phyloP scores from a whole-genome alignment of 2,329 filamentous ascomycete species.

The Scortechinia acanthostroma region DNA sequence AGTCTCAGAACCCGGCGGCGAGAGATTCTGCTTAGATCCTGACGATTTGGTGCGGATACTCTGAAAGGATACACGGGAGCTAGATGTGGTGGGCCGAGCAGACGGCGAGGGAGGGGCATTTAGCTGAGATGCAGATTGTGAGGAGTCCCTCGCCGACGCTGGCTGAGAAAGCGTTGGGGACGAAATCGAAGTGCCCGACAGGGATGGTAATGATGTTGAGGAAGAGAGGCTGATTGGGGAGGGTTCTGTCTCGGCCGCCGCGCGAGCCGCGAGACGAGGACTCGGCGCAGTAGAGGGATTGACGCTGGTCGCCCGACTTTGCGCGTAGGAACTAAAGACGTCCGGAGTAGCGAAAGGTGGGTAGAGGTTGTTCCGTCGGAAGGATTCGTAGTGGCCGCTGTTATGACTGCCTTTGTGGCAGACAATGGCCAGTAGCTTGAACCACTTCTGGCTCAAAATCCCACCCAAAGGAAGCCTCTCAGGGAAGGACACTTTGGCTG shows the following conservation, averaged over 20 bases:
- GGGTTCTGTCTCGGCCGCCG: not conserved
- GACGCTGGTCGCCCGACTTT: not conserved
- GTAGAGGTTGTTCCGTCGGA: conserved; percentile 75
- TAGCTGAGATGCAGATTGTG: not conserved
- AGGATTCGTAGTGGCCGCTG: conserved; percentile 95
- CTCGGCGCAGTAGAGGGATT: not conserved
- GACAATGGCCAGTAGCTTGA: conserved; percentile 78
- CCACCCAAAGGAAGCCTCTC: conserved; percentile 79
- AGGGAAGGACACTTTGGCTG: conserved; percentile 86
- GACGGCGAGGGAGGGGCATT: not conserved
- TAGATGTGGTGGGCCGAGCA: not conserved
- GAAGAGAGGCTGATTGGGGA: not conserved
- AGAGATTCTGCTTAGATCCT: not conserved
- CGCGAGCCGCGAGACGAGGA: not conserved
- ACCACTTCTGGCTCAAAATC: conserved; percentile 69
- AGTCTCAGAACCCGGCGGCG: not conserved
- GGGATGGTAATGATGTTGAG: not conserved
- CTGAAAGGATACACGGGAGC: not conserved
- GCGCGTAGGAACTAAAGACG: conserved; percentile 43
- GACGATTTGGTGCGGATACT: not conserved
- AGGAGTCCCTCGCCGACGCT: no score
- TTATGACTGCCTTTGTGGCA: conserved; percentile 94
- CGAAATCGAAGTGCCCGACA: not conserved
- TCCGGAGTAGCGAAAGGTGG: conserved; percentile 77
- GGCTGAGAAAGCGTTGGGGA: not conserved